phyloP scores from a whole-genome alignment of 306 rosid species.

The Elaeagnus macrophylla region DNA sequence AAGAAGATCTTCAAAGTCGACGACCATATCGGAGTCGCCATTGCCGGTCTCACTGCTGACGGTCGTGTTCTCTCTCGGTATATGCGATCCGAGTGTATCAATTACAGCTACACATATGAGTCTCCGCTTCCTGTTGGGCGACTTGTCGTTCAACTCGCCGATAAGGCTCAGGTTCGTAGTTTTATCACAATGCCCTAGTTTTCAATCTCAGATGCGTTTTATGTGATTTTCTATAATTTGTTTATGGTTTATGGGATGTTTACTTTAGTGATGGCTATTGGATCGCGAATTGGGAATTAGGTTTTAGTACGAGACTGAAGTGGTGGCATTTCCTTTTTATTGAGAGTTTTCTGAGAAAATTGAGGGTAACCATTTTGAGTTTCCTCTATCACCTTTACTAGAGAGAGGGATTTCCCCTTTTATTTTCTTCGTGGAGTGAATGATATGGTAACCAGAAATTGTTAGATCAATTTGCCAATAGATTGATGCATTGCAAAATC shows the following conservation, averaged over 20 bases:
- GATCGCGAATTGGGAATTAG: constrained; percentile 27
- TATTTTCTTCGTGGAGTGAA: too few species aligned
- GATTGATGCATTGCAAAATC: too few species aligned
- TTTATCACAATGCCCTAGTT: constrained; percentile 12
- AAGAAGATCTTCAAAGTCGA: constrained; percentile 99
- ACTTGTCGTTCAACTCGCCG: constrained; percentile 96
- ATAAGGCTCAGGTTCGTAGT: constrained; percentile 73
- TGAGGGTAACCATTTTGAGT: too few species aligned
- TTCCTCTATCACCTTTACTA: too few species aligned
- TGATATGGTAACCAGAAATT: too few species aligned
- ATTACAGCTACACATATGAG: constrained; percentile 77
- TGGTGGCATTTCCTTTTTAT: background rate
- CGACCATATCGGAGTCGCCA: constrained; percentile 95
- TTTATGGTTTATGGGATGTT: background rate
- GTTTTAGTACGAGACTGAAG: constrained; percentile 11
- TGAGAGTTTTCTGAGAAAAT: too few species aligned
- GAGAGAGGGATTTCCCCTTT: too few species aligned
- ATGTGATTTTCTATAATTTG: background rate
- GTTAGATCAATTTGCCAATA: too few species aligned
- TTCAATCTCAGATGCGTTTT: background rate
- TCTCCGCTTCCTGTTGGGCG: constrained; percentile 89
- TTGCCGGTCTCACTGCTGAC: constrained; percentile 91
- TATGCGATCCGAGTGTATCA: constrained; percentile 87
- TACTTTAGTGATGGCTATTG: background rate
- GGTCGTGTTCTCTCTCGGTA: constrained; percentile 93